Evolutionary conservation across 2,329 filamentous ascomycete species (phyloP).

Genomic region (Paecilomyces sp.): DNA sequence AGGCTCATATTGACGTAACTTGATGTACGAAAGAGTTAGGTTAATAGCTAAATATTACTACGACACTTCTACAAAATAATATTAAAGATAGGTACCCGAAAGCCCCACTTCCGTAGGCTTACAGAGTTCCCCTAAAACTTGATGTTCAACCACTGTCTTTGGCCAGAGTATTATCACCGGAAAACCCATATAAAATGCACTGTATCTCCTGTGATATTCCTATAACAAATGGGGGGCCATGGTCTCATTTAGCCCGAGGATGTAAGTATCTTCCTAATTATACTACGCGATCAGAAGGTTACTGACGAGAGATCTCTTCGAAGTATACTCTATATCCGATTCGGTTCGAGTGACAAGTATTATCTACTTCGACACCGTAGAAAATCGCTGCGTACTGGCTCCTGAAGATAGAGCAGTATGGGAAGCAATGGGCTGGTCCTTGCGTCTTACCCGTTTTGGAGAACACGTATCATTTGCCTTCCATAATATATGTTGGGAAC

Average conservation of each 20-base stretch:
- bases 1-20: too few species aligned
- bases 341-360: not conserved
- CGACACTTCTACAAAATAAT: too few species aligned
- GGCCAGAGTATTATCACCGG: too few species aligned
- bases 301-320: not conserved
- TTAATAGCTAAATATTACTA: too few species aligned
- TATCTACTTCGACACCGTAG: not conserved
- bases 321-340: not conserved
- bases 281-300: not conserved
- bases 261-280: not conserved
- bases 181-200: constrained; percentile 36
- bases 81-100: too few species aligned
- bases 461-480: not conserved
- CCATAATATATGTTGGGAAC: not conserved
- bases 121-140: too few species aligned
- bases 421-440: not conserved
- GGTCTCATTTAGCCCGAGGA: not conserved
- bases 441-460: not conserved
- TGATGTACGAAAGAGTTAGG: too few species aligned
- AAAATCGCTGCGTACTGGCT: not conserved
- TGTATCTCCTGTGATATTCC: constrained; percentile 45
- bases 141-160: too few species aligned
- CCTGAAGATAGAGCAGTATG: not conserved
- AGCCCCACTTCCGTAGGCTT: too few species aligned
- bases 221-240: not conserved